Percentiles rank a stretch among this genome's conserved stretches.
These are phyloP conservation scores for Flagelloscypha sp. DNA, from an alignment of 768 basidiomycete species.

Conservation along the genomic window DNA sequence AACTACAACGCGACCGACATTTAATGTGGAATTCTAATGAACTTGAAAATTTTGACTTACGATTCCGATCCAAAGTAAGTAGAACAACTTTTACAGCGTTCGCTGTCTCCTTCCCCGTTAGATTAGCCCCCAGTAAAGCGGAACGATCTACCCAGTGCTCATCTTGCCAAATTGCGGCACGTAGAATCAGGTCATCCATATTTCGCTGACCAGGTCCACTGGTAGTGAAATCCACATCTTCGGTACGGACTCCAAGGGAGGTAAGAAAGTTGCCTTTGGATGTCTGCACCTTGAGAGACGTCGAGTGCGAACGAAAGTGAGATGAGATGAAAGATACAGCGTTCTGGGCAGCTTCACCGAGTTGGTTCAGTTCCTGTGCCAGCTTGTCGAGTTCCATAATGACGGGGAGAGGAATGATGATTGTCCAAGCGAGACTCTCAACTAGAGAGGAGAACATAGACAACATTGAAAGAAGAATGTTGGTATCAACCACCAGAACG, in stretches of 20 bases:
- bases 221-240: conserved; percentile 65
- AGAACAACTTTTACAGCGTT: conserved; percentile 76
- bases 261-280: conserved; percentile 89
- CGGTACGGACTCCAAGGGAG: conserved; percentile 73
- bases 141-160: conserved; percentile 89
- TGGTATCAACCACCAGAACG: conserved; percentile 88
- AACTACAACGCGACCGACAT: conserved; percentile 36
- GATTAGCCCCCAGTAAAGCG: conserved; percentile 46
- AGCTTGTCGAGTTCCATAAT: conserved; percentile 98
- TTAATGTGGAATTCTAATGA: conserved; percentile 8
- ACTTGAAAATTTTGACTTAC: conserved; percentile 36
- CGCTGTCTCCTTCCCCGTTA: conserved; percentile 27
- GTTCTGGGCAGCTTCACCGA: conserved; percentile 66
- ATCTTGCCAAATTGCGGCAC: conserved; percentile 88
- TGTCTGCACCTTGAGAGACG: conserved; percentile 89
- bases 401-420: conserved; percentile 88
- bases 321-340: conserved; percentile 72
- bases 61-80: conserved; percentile 85
- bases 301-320: conserved; percentile 64
- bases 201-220: conserved; percentile 48
- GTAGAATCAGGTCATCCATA: conserved; percentile 94
- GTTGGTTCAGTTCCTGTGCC: conserved; percentile 45
- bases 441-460: conserved; percentile 64
- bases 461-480: conserved; percentile 83
- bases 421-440: conserved; percentile 77